These are phyloP conservation scores for Calonectria pteridis DNA, from an alignment of 2,329 filamentous ascomycete genomes.

Conservation along the genomic window DNA sequence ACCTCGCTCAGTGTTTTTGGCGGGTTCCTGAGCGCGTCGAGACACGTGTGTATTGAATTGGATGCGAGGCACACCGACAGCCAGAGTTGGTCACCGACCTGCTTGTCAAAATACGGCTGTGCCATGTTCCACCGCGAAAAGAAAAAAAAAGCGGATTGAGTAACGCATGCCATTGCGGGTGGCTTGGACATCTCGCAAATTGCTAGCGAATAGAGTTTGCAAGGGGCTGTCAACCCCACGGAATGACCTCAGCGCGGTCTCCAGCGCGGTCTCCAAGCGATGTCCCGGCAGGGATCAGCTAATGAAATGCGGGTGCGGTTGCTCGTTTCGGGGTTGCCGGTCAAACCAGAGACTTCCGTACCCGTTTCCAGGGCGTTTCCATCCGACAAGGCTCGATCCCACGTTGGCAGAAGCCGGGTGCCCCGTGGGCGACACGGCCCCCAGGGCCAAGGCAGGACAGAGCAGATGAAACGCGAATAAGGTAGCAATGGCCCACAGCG, in stretches of 20 bases:
- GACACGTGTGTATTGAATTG: neutral
- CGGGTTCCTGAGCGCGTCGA: neutral
- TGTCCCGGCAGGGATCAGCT: neutral
- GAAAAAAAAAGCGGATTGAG: neutral
- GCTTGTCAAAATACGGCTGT: neutral
- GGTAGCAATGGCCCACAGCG: neutral
- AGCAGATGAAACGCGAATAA: neutral
- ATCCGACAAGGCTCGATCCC: neutral
- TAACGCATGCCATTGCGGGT: neutral
- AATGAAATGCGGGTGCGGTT: conserved; percentile 1
- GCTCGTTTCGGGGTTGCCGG: neutral
- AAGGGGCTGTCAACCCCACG: conserved; percentile 6
- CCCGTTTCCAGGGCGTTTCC: neutral
- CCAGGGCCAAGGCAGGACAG: neutral
- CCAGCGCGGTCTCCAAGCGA: conserved; percentile 2
- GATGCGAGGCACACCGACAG: neutral
- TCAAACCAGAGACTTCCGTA: neutral
- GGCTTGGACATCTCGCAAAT: neutral
- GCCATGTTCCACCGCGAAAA: neutral
- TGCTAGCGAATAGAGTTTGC: neutral
- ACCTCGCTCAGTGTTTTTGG: neutral
- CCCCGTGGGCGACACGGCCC: neutral
- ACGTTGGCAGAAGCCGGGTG: neutral
- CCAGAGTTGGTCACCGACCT: neutral
- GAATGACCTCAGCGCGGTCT: conserved; percentile 1